A percentile compares a stretch with the other conserved stretches of the same genome.
Conservation (phyloP, 176 grass and related monocot species). For the Zea mays region Zm-B73-REFERENCE-NAM-5.0 NC_050100.1:199125001-199125500, state of each 20-base stretch:
- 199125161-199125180: background rate
- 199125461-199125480: background rate
- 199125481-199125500: background rate
- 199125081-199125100: no score
- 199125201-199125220: no score
- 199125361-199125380: conserved; percentile 33
- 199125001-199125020: conserved; percentile 28
- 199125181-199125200: no score
- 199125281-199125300: background rate
- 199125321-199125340: background rate
- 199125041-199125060: background rate
- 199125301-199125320: background rate
- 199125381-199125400: background rate
- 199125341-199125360: background rate
- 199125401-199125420: background rate
- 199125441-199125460: background rate
- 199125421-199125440: background rate
- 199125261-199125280: no score
- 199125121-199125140: background rate
- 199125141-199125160: background rate
- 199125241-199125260: no score
- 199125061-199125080: no score
- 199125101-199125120: background rate
- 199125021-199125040: background rate
- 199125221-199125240: no score